Evolutionary conservation across 768 basidiomycete species (phyloP).

Genomic region (Rhizopogon vulgaris): DNA sequence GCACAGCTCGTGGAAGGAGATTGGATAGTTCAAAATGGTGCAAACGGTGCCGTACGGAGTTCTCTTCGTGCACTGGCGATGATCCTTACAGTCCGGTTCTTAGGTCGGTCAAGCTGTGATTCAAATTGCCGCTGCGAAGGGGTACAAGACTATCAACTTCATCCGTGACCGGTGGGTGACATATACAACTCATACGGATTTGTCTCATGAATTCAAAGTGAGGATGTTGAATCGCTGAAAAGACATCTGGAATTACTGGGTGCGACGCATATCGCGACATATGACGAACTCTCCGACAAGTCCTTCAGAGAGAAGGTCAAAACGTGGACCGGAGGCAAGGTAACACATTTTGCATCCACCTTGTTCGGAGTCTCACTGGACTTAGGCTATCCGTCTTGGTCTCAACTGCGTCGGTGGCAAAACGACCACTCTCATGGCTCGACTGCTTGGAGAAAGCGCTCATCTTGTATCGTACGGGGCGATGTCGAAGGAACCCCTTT

Average conservation of each 20-base stretch:
- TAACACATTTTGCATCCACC: constrained; percentile 18
- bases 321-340: constrained; percentile 61
- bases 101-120: constrained; percentile 84
- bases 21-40: constrained; percentile 83
- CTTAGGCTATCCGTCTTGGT: constrained; percentile 37
- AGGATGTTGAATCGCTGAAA: constrained; percentile 46
- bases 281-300: constrained; percentile 64
- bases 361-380: background rate
- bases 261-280: constrained; percentile 72
- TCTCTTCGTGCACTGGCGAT: background rate
- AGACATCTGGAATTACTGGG: constrained; percentile 52
- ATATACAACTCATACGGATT: background rate
- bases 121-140: constrained; percentile 70
- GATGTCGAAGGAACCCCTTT: constrained; percentile 81
- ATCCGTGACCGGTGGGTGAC: constrained; percentile 58
- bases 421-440: constrained; percentile 62
- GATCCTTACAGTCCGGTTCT: constrained; percentile 3
- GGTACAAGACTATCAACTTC: constrained; percentile 76
- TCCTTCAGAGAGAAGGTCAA: constrained; percentile 47
- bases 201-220: constrained; percentile 28
- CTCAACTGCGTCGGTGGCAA: constrained; percentile 63
- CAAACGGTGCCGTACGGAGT: constrained; percentile 68
- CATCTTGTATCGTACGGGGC: constrained; percentile 86
- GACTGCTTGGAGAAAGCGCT: constrained; percentile 57
- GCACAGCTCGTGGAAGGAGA: constrained; percentile 58